Evolutionary conservation across 805 yeast genomes (phyloP), one percentile per base, ranked within the genome.

Genomic region (Ogataea philodendri): DNA sequence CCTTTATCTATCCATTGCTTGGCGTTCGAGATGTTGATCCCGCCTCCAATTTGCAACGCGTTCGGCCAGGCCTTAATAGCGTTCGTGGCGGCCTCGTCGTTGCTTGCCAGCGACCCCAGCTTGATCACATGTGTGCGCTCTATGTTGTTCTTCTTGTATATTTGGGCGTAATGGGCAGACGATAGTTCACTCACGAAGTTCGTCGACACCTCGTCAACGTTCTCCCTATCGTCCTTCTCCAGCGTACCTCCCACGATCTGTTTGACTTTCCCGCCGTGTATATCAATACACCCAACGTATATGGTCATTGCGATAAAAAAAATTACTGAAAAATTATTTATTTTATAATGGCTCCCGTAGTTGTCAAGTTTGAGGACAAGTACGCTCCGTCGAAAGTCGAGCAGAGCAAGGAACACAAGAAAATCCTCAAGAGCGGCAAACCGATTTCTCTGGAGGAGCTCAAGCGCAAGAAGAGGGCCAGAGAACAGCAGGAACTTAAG

Each of bases 221-320:
- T 53, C 7, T 59, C 52, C n/a, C 59, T 60, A 45, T 76, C 81
- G 40, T 79, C 81, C 8, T 66, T 63, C 0, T 72, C 68, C 14
- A 93, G 66, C 0, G 96, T 84, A 0, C 96, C 95, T 5, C 98
- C 99, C 1, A 93, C 97, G 35, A 93, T 93, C 59, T 93, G 98
- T 54, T 93, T 93, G 42, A 93, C 98, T 48, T 85, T 82, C 2
- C 98, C 98, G 6, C 83, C 74, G 60, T 93, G 99, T 40, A 93
- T 79, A 57, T 93, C 98, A 23, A 93, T 90, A 55, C 99, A 93
- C 1, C 97, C 97, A 52, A 89, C 76, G 63, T 86, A 93, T 34
- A 72, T 70, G 0, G 96, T 89, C 96, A 89, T 88, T 20, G 14
- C 17, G n/a, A 21, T 20, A 29, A 39, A 34, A 32, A 30, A 29